Conservation (phyloP, 352 stramenopile species). For the Pythium myriotylum region DNA sequence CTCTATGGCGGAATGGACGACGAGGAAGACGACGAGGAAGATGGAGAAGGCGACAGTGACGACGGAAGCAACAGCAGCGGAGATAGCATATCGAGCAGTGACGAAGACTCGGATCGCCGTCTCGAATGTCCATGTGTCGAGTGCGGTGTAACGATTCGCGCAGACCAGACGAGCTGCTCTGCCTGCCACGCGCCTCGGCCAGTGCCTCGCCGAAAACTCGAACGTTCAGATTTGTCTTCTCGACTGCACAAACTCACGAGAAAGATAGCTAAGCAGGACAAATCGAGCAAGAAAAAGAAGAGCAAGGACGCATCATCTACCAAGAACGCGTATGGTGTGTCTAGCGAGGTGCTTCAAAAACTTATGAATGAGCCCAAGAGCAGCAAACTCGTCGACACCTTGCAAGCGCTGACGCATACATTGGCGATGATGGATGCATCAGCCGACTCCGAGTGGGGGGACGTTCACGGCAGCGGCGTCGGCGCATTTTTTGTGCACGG, state of each 20-base stretch:
- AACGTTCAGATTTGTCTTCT: constrained; percentile 16
- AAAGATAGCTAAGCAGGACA: constrained; percentile 35
- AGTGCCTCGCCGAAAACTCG: constrained; percentile 28
- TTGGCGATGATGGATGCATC: constrained; percentile 87
- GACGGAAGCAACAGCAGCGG: constrained; percentile 35
- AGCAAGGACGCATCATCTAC: constrained; percentile 20
- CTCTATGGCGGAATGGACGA: constrained; percentile 25
- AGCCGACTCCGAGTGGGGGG: constrained; percentile 68
- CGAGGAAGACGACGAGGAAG: constrained; percentile 23
- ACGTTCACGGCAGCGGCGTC: constrained; percentile 36
- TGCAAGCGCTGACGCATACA: constrained; percentile 83
- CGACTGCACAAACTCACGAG: constrained; percentile 15
- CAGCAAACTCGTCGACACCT: constrained; percentile 59
- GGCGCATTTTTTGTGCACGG: constrained; percentile 59
- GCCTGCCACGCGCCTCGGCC: constrained; percentile 40
- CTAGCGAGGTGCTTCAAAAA: constrained; percentile 61
- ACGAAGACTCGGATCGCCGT: constrained; percentile 15
- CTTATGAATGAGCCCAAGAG: constrained; percentile 47
- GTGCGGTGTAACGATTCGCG: constrained; percentile 28
- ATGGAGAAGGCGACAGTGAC: constrained; percentile 36
- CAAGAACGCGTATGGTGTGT: constrained; percentile 67
- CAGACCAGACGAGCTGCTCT: constrained; percentile 33
- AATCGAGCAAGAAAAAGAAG: constrained; percentile 39
- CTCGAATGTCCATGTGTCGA: constrained; percentile 25
- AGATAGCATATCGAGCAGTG: constrained; percentile 22